phyloP scores from a whole-genome alignment of 345 rosid genomes.

The Eucalyptus fibrosa region DNA sequence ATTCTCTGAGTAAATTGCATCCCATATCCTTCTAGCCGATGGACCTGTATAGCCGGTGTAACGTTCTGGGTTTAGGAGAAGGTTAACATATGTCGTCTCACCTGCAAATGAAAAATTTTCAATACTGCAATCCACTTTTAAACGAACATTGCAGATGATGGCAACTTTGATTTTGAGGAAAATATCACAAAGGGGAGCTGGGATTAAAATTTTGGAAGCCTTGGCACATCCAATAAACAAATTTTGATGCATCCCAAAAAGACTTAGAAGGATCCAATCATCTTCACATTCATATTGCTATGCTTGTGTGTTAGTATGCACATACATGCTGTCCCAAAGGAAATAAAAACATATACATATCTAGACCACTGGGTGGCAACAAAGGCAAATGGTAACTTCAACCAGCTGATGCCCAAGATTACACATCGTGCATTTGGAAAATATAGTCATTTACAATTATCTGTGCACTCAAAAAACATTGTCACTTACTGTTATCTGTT shows the following conservation, averaged over 20 bases:
- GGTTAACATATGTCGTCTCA: constrained; percentile 91
- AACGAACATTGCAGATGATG: background rate
- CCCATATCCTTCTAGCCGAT: constrained; percentile 96
- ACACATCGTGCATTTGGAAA: background rate
- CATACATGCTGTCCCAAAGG: background rate
- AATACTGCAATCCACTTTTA: background rate
- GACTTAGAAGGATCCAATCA: background rate
- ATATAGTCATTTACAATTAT: background rate
- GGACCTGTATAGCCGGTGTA: constrained; percentile 84
- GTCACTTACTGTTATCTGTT: constrained; percentile 58
- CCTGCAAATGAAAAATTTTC: constrained; percentile 17
- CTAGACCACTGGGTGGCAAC: background rate
- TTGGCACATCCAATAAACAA: background rate
- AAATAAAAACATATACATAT: background rate
- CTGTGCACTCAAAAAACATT: background rate
- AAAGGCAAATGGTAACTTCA: background rate
- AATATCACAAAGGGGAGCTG: background rate
- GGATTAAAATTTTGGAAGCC: background rate
- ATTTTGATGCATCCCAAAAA: background rate
- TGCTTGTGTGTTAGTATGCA: background rate
- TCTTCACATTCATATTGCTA: background rate
- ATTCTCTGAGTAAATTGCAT: constrained; percentile 82
- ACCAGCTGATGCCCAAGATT: background rate
- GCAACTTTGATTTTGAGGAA: background rate
- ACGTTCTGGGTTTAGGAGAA: constrained; percentile 79